Percentiles rank a stretch among this genome's conserved stretches.
Evolutionary conservation across 768 basidiomycete genomes (phyloP).

Genomic region (Lentinus tigrinus): DNA sequence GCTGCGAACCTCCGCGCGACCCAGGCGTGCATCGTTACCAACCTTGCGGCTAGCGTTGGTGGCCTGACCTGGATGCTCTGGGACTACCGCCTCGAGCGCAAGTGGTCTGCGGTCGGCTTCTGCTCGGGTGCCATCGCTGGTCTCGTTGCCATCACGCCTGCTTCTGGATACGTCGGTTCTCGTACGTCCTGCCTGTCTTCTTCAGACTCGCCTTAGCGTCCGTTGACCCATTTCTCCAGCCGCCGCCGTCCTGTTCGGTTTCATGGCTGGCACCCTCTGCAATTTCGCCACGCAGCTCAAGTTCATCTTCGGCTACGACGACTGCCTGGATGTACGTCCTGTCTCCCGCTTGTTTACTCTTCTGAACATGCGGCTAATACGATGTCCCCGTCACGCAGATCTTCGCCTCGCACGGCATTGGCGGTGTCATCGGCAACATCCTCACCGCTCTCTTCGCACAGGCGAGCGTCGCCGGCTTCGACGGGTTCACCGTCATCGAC

Average conservation of each 20-base stretch:
- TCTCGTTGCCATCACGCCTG: conserved; percentile 88
- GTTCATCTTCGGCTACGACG: conserved; percentile 73
- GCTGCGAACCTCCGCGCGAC: conserved; percentile 85
- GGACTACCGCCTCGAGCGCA: conserved; percentile 92
- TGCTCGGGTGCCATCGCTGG: conserved; percentile 94
- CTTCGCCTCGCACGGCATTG: conserved; percentile 81
- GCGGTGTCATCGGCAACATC: conserved; percentile 74
- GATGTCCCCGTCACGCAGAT: conserved; percentile 48
- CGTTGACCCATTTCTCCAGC: conserved; percentile 36
- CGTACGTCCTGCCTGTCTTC: conserved; percentile 42
- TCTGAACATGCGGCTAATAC: neutral
- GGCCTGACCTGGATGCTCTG: conserved; percentile 92
- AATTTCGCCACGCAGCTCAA: conserved; percentile 98
- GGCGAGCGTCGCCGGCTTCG: conserved; percentile 71
- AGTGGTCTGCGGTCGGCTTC: conserved; percentile 93
- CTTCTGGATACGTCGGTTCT: conserved; percentile 75
- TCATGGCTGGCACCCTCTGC: conserved; percentile 79
- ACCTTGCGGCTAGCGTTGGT: conserved; percentile 86
- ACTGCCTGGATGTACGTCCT: conserved; percentile 71
- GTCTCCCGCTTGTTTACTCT: conserved; percentile 20
- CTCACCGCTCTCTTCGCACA: conserved; percentile 90
- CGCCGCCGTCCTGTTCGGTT: conserved; percentile 83
- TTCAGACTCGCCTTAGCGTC: neutral
- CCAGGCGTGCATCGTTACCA: conserved; percentile 90
- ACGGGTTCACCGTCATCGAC: conserved; percentile 61